Evolutionary conservation across 2,329 filamentous ascomycete species (phyloP), one percentile per base, ranked within the genome.

Genomic region (Fragosphaeria purpurea): DNA sequence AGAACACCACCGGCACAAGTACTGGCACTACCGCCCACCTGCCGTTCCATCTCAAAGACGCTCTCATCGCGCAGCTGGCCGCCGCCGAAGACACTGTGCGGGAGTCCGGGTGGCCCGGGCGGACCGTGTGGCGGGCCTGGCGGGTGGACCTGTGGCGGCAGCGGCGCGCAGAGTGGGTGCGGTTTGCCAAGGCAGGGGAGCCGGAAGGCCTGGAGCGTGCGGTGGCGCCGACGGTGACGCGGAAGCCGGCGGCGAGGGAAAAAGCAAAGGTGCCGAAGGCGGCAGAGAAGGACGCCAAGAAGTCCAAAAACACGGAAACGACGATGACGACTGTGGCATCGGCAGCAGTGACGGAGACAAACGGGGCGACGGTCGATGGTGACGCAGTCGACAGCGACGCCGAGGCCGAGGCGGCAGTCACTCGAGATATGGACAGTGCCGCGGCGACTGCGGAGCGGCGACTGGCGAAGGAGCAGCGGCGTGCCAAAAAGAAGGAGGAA

Each of bases 41-140:
- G 44, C 77, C 78, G 1, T 77, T 77, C 61, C 76, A 81, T 58
- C 64, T 77, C 54, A 81, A 81, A 62, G 75, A 81, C 58, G 67
- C 69, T 41, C 66, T 80, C 53, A 76, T 80, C 67, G 56, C 65
- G 5, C 63, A 67, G 50, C 67, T 82, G 2, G 72, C 68, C 4
- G 61, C 67, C 38, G 66, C 69, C 48, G 77, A 81, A 61, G 59
- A 65, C 22, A 65, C 70, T 48, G 66, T 82, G 38, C 68, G 77
- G 11, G 70, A 76, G 41, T 72, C 69, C 4, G 22, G 22, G 22
- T 79, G 74, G 69, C 69, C 73, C 55, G 78, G 78, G 0, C 66
- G 77, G 7, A 75, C 71, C 50, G 74, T 77, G 7, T 81, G 77
- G 78, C 68, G 75, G 32, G 68, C 67, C 39, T 81, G 77, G 77